Evolutionary conservation across 208 protist species (phyloP).

Genomic region (Jaenimonas drosophilae): DNA sequence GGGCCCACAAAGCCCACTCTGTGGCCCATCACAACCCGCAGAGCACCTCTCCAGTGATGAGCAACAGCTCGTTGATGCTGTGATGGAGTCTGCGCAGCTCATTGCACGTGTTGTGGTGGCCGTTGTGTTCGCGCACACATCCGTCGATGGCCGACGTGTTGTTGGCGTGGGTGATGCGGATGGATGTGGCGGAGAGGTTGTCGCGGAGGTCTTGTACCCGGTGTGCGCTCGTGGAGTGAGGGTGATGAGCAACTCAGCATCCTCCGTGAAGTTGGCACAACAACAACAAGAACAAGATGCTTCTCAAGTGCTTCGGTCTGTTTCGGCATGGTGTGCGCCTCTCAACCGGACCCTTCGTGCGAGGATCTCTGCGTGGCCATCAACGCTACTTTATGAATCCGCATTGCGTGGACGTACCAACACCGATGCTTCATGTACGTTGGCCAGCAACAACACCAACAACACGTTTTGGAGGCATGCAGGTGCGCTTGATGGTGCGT

Average conservation of each 20-base stretch:
- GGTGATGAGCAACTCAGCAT: no score
- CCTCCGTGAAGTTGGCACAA: no score
- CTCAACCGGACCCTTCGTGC: no score
- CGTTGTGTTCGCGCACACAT: no score
- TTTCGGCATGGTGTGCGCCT: neutral
- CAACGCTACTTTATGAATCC: no score
- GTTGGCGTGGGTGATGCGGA: neutral
- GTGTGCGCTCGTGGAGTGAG: no score
- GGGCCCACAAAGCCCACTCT: constrained; percentile 49
- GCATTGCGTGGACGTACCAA: no score
- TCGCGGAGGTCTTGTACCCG: constrained; percentile 4
- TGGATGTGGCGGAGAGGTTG: neutral
- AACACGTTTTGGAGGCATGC: constrained; percentile 57
- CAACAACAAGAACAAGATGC: no score
- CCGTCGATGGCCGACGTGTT: neutral
- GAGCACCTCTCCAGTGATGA: constrained; percentile 49
- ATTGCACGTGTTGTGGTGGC: constrained; percentile 28
- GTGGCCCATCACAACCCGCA: constrained; percentile 39
- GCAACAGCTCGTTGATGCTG: constrained; percentile 53
- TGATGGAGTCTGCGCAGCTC: constrained; percentile 42
- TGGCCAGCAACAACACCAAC: no score
- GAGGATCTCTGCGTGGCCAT: no score
- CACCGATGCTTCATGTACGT: no score
- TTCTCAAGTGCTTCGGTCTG: no score
- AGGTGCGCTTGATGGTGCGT: constrained; percentile 29